Conservation (phyloP, 1,284 basidiomycete genomes). For the Rhodotorula glutinis region DNA sequence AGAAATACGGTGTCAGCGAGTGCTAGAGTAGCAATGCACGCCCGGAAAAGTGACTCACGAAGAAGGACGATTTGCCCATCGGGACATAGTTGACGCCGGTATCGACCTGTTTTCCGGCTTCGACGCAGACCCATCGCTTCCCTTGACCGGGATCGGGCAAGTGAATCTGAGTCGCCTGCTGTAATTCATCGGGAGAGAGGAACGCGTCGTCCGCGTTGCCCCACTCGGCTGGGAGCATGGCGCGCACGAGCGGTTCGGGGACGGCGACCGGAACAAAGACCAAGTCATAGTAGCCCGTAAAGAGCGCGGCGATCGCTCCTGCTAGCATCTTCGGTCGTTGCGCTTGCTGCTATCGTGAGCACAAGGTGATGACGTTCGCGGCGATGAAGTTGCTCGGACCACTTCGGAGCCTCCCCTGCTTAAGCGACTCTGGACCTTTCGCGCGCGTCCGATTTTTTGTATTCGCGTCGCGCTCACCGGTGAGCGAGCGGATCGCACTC, state of each 20-base stretch:
- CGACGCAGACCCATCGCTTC: constrained; percentile 15
- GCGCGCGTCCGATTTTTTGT: no score
- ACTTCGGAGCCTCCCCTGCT: no score
- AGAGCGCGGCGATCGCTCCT: constrained; percentile 8
- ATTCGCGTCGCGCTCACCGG: no score
- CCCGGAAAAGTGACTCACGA: not conserved
- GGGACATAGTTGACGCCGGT: constrained; percentile 20
- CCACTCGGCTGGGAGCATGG: constrained; percentile 20
- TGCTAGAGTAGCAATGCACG: not conserved
- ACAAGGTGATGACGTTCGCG: no score
- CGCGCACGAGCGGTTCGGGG: constrained; percentile 15
- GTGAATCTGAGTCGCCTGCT: not conserved
- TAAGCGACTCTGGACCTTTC: no score
- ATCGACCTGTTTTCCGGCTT: constrained; percentile 24
- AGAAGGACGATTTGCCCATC: constrained; percentile 12
- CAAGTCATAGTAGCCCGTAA: constrained; percentile 25
- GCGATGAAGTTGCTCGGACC: no score
- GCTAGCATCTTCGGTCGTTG: constrained; percentile 16
- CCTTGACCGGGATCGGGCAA: constrained; percentile 9
- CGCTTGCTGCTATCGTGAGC: no score
- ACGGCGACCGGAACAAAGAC: constrained; percentile 19
- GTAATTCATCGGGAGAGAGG: constrained; percentile 1
- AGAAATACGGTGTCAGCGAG: no score
- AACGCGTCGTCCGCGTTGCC: not conserved
- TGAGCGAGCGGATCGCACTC: no score